These are phyloP conservation scores for Lasiosphaeris hirsuta DNA, from an alignment of 495 filamentous ascomycete species.

Conservation along the genomic window DNA sequence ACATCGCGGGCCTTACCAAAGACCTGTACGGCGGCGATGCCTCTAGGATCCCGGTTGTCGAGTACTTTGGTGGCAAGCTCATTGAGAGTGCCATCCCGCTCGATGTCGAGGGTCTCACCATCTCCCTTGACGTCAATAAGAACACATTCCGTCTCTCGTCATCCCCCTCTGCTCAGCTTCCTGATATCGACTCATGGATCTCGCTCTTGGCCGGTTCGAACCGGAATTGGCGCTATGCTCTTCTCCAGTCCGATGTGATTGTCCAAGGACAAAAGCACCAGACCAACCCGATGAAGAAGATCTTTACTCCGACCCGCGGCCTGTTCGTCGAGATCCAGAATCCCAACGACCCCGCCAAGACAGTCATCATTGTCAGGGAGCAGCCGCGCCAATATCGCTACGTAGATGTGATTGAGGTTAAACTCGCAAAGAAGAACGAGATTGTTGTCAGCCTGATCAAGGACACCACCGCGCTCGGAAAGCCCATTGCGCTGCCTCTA, in stretches of 20 bases:
- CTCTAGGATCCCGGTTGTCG: slow-evolving; percentile 72
- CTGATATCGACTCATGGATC: slow-evolving; percentile 79
- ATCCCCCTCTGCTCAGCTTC: slow-evolving; percentile 63
- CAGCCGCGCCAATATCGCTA: slow-evolving; percentile 59
- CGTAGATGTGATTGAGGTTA: slow-evolving; percentile 81
- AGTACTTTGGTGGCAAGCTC: slow-evolving; percentile 91
- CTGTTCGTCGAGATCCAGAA: slow-evolving; percentile 84
- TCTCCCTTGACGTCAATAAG: slow-evolving; percentile 70
- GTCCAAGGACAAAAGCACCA: slow-evolving; percentile 96
- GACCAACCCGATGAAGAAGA: slow-evolving; percentile 88
- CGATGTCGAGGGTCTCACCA: slow-evolving; percentile 74
- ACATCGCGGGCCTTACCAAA: slow-evolving; percentile 72
- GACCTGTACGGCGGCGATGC: slow-evolving; percentile 78
- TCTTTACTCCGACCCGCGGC: slow-evolving; percentile 80
- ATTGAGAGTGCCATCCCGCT: slow-evolving; percentile 60
- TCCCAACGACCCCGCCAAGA: slow-evolving; percentile 74
- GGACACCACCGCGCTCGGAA: slow-evolving; percentile 76
- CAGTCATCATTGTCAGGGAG: slow-evolving; percentile 72
- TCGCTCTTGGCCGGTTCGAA: slow-evolving; percentile 78
- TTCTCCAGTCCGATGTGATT: slow-evolving; percentile 93
- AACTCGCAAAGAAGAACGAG: slow-evolving; percentile 67
- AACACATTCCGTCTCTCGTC: slow-evolving; percentile 75
- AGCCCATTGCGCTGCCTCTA: slow-evolving; percentile 74
- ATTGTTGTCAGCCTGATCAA: slow-evolving; percentile 85
- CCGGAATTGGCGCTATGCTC: slow-evolving; percentile 90